phyloP scores from a whole-genome alignment of 2,329 filamentous ascomycete genomes.

The Simplicillium sp. region DNA sequence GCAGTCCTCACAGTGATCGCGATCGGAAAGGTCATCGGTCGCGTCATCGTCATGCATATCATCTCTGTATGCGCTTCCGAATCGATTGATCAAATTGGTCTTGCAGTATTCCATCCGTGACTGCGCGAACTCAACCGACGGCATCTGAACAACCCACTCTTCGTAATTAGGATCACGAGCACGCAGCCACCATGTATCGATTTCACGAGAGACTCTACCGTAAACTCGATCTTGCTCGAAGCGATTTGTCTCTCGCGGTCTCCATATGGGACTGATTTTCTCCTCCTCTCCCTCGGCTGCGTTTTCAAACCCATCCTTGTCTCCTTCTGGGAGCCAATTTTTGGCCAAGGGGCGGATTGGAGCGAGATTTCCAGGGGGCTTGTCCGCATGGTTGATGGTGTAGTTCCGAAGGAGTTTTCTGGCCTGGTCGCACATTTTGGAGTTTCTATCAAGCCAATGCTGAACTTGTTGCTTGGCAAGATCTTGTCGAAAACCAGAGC shows the following conservation, averaged over 20 bases:
- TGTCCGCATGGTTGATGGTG: conserved; percentile 36
- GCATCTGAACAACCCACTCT: conserved; percentile 49
- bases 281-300: conserved; percentile 25
- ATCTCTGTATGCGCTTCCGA: conserved; percentile 33
- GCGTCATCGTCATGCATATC: conserved; percentile 26
- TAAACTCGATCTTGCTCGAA: conserved; percentile 50
- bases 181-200: conserved; percentile 56
- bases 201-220: conserved; percentile 52
- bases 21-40: conserved; percentile 28
- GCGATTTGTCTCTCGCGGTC: conserved; percentile 43
- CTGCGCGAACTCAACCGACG: conserved; percentile 49
- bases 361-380: conserved; percentile 39
- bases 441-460: conserved; percentile 55
- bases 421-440: conserved; percentile 47
- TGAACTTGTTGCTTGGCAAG: conserved; percentile 50
- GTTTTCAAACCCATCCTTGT: conserved; percentile 18
- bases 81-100: conserved; percentile 48
- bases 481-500: conserved; percentile 43
- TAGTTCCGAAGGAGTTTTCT: conserved; percentile 45
- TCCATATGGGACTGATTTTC: conserved; percentile 38
- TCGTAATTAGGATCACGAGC: conserved; percentile 52
- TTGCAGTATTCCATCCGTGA: conserved; percentile 48
- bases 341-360: conserved; percentile 42
- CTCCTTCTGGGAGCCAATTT: conserved; percentile 41
- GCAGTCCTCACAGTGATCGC: conserved; percentile 17